phyloP scores from a whole-genome alignment of 306 rosid genomes.

The Prunus kanzakura region DNA sequence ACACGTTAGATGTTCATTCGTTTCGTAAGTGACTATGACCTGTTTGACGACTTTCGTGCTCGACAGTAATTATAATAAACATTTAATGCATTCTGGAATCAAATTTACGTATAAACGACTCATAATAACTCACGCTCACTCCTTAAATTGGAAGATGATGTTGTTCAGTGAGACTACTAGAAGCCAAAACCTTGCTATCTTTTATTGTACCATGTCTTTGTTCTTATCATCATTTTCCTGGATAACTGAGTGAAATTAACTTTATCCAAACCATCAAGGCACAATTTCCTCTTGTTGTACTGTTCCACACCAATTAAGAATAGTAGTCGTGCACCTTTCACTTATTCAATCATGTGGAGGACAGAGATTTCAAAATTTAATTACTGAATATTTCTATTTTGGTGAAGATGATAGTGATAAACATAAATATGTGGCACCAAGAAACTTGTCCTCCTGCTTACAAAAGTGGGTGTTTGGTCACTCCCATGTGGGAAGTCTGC shows the following conservation, averaged over 20 bases:
- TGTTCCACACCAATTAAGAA: not conserved
- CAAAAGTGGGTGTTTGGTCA: not conserved
- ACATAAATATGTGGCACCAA: not conserved
- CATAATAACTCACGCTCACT: no score
- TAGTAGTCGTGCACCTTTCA: not conserved
- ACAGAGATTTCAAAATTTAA: not conserved
- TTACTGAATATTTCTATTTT: not conserved
- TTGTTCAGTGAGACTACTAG: no score
- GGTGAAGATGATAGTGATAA: not conserved
- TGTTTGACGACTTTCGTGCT: no score
- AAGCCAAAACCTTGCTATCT: no score
- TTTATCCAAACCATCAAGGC: not conserved
- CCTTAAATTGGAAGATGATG: no score
- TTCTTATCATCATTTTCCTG: not conserved
- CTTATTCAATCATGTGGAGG: not conserved
- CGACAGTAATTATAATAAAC: no score
- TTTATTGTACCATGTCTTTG: not conserved
- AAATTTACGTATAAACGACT: no score
- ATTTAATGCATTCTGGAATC: no score
- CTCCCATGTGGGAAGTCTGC: not conserved
- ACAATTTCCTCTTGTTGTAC: not conserved
- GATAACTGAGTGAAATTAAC: not conserved
- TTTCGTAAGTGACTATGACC: fast-evolving
- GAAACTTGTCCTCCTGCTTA: not conserved
- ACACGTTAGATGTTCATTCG: no score